phyloP scores from a whole-genome alignment of 805 yeast species.

The Yamadazyma akitaensis region DNA sequence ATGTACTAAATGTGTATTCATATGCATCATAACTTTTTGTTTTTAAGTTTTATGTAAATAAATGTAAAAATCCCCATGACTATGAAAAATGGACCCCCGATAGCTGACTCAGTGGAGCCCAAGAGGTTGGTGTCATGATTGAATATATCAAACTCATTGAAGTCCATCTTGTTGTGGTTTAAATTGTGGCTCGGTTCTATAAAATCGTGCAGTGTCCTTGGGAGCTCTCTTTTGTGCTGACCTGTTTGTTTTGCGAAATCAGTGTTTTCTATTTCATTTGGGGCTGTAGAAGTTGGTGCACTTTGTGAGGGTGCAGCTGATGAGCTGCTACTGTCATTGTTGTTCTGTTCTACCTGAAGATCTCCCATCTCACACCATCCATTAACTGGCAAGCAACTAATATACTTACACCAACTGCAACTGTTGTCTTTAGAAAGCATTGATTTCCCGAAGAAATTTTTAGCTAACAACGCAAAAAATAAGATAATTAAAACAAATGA shows the following conservation, averaged over 20 bases:
- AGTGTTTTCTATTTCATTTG: slow-evolving; percentile 5
- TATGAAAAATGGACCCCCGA: slow-evolving; percentile 1
- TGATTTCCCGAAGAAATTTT: slow-evolving; percentile 39
- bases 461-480: slow-evolving; percentile 48
- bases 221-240: neutral
- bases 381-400: slow-evolving; percentile 66
- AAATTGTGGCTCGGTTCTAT: neutral
- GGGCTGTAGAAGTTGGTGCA: neutral
- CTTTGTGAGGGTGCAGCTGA: neutral
- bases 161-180: neutral
- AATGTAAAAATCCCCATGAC: slow-evolving; percentile 4
- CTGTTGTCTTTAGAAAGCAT: slow-evolving; percentile 42
- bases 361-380: slow-evolving; percentile 62
- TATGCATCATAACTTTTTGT: neutral
- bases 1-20: neutral
- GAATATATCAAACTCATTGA: neutral
- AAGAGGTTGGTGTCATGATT: neutral
- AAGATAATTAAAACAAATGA: slow-evolving; percentile 44
- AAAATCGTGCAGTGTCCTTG: neutral
- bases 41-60: neutral
- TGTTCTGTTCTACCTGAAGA: slow-evolving; percentile 1
- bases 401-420: slow-evolving; percentile 72
- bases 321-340: neutral
- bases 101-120: neutral
- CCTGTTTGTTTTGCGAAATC: neutral